Evolutionary conservation across 2,329 filamentous ascomycete species (phyloP).

Genomic region (Dactylonectria macrodidyma): DNA sequence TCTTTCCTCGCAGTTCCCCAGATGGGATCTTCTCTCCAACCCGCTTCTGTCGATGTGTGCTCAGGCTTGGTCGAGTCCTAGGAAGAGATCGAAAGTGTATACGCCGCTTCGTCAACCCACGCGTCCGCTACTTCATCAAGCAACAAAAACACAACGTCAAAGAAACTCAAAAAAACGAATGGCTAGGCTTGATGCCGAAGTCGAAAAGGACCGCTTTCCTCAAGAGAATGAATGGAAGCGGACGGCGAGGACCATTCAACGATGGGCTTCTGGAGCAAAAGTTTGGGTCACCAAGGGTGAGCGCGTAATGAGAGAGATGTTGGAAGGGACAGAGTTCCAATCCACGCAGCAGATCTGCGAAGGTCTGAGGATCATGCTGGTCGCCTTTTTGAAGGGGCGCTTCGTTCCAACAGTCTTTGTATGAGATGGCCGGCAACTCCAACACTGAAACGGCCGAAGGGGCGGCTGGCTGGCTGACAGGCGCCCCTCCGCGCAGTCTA

Average conservation of each 20-base stretch:
- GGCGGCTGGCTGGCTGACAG: constrained; percentile 8
- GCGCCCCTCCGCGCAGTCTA: constrained; percentile 10
- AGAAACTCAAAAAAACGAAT: neutral
- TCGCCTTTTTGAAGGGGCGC: neutral
- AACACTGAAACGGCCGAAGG: constrained; percentile 27
- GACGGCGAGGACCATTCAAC: constrained; percentile 10
- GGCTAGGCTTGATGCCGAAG: constrained; percentile 3
- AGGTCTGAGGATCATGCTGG: constrained; percentile 16
- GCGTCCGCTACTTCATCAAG: neutral
- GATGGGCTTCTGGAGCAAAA: constrained; percentile 17
- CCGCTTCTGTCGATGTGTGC: neutral
- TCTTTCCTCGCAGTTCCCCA: neutral
- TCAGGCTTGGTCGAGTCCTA: neutral
- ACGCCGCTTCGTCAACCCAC: neutral
- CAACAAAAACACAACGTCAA: too few species aligned
- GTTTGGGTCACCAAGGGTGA: constrained; percentile 7
- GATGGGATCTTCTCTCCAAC: neutral
- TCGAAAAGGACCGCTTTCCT: neutral
- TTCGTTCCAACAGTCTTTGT: constrained; percentile 4
- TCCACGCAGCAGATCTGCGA: constrained; percentile 10
- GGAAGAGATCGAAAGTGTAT: neutral
- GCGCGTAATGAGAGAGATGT: constrained; percentile 17
- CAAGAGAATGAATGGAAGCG: constrained; percentile 4
- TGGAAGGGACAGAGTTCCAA: neutral
- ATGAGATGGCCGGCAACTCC: constrained; percentile 16